These are phyloP conservation scores for Plasmopara viticola DNA, from an alignment of 352 stramenopile genomes.

Conservation along the genomic window DNA sequence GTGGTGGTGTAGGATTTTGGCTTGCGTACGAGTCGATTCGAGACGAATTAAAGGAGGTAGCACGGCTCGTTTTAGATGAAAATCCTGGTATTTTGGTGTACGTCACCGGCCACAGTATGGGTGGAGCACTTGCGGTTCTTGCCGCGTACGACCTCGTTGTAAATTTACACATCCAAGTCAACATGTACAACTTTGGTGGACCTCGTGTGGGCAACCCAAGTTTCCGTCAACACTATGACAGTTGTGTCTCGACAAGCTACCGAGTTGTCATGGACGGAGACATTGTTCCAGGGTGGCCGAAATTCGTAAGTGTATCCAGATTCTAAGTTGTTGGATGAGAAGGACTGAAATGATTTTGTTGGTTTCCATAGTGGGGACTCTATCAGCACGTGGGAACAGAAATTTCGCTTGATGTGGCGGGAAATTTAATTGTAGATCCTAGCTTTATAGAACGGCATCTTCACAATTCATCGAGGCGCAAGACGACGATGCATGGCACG, in stretches of 20 bases:
- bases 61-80: constrained; percentile 73
- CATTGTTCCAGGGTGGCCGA: constrained; percentile 65
- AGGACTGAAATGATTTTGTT: constrained; percentile 6
- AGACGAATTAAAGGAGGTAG: constrained; percentile 68
- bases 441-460: constrained; percentile 77
- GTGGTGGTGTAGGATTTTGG: constrained; percentile 58
- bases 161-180: constrained; percentile 81
- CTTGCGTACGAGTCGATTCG: constrained; percentile 77
- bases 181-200: constrained; percentile 88
- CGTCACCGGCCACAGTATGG: constrained; percentile 90
- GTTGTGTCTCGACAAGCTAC: constrained; percentile 69
- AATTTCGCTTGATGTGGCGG: constrained; percentile 57
- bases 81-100: constrained; percentile 85
- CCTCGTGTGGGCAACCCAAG: constrained; percentile 81
- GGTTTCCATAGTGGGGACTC: constrained; percentile 43
- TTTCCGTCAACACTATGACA: constrained; percentile 74
- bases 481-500: constrained; percentile 54
- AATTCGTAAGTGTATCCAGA: constrained; percentile 39
- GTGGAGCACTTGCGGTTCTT: constrained; percentile 85
- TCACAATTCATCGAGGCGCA: constrained; percentile 58
- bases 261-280: constrained; percentile 79
- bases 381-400: constrained; percentile 75
- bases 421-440: constrained; percentile 76
- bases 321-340: background rate
- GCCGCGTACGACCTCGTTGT: constrained; percentile 80